A percentile compares a stretch with the other conserved stretches of the same genome.
Conservation (phyloP, 2,329 filamentous ascomycete species). For the Volutella citrinella region DNA sequence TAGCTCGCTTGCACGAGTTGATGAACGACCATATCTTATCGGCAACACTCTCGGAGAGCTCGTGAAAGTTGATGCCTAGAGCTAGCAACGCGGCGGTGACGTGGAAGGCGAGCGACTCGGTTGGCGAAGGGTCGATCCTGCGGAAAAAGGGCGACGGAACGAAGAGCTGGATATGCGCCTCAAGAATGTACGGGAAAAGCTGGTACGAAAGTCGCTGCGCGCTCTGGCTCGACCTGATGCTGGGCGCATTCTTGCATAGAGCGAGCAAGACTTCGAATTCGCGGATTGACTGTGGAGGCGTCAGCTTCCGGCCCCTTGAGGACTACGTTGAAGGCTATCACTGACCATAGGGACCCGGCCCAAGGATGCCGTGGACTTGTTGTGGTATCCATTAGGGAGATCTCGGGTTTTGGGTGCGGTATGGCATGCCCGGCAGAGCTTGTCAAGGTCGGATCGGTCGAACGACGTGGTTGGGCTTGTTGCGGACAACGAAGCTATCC, state of each 20-base stretch:
- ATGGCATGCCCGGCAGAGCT: conserved; percentile 57
- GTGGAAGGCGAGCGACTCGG: conserved; percentile 77
- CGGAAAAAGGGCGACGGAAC: conserved; percentile 78
- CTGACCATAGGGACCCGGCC: conserved; percentile 61
- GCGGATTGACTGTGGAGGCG: conserved; percentile 65
- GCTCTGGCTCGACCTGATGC: conserved; percentile 66
- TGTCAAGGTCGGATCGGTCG: conserved; percentile 62
- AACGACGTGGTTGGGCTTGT: conserved; percentile 50
- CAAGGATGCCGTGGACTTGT: conserved; percentile 39
- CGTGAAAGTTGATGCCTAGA: conserved; percentile 69
- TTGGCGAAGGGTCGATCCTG: conserved; percentile 81
- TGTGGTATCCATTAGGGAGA: conserved; percentile 46
- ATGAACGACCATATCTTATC: conserved; percentile 71
- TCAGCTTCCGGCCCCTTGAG: conserved; percentile 14
- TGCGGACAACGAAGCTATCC: conserved; percentile 62
- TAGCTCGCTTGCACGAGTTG: conserved; percentile 63
- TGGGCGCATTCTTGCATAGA: conserved; percentile 83
- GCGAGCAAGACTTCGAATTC: conserved; percentile 92
- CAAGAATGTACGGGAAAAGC: conserved; percentile 78
- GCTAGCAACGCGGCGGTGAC: conserved; percentile 79
- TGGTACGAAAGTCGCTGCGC: conserved; percentile 78
- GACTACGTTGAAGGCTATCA: neutral
- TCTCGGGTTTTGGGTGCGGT: conserved; percentile 42
- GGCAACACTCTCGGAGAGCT: conserved; percentile 64
- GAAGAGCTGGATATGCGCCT: conserved; percentile 78